phyloP scores from a whole-genome alignment of 257 asterid species.

The Rubia yunnanensis region DNA sequence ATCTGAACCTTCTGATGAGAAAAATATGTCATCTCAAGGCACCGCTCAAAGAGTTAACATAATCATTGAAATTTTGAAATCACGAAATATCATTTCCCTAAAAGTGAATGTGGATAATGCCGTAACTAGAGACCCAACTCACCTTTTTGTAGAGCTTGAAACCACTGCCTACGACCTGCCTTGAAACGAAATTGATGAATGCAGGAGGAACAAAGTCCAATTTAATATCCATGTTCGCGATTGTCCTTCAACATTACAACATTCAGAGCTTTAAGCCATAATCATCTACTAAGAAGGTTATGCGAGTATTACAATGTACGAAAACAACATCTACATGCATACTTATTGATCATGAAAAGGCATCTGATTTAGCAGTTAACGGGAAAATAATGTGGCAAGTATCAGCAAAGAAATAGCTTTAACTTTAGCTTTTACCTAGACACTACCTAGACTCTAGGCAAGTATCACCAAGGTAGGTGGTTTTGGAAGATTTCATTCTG shows the following conservation, averaged over 20 bases:
- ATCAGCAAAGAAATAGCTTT: too few species aligned
- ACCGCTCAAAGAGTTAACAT: neutral
- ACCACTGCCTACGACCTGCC: constrained; percentile 88
- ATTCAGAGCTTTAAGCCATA: neutral
- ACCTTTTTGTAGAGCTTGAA: constrained; percentile 94
- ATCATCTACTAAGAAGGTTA: neutral
- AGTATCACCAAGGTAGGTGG: too few species aligned
- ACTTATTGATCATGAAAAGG: too few species aligned
- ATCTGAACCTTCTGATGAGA: neutral
- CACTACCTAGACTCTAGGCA: too few species aligned
- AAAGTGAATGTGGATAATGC: neutral
- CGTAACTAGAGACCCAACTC: neutral
- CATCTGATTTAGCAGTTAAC: too few species aligned
- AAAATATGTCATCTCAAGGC: neutral
- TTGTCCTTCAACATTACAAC: constrained; percentile 46
- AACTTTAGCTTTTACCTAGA: too few species aligned
- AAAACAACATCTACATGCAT: too few species aligned
- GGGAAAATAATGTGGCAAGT: too few species aligned
- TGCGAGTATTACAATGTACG: neutral
- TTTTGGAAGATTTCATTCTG: too few species aligned
- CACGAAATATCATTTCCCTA: neutral
- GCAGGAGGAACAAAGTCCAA: constrained; percentile 69
- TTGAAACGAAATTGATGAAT: constrained; percentile 68
- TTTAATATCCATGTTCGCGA: constrained; percentile 73
- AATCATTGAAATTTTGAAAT: neutral